Evolutionary conservation across 768 basidiomycete genomes (phyloP).

Genomic region (Pleurotus citrinopileatus): DNA sequence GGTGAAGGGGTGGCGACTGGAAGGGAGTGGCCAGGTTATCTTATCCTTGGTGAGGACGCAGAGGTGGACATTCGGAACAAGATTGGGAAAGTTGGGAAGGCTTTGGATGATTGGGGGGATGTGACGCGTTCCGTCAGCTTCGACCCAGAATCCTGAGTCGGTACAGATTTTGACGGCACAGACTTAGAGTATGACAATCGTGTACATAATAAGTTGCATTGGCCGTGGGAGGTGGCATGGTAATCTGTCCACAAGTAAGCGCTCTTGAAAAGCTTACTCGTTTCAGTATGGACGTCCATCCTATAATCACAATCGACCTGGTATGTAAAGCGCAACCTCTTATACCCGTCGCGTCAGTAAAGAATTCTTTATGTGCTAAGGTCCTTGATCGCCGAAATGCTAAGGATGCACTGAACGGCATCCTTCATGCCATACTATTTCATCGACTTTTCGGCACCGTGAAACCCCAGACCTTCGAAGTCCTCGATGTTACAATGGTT

Average conservation of each 20-base stretch:
- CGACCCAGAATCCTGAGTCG: background rate
- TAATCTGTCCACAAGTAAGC: too few species aligned
- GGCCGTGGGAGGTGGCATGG: too few species aligned
- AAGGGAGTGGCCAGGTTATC: conserved; percentile 17
- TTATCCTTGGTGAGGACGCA: conserved; percentile 26
- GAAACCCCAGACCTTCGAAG: conserved; percentile 73
- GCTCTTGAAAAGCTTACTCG: too few species aligned
- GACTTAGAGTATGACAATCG: background rate
- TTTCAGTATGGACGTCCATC: conserved; percentile 25
- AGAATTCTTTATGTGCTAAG: conserved; percentile 30
- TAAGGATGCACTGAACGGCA: conserved; percentile 70
- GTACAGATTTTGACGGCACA: background rate
- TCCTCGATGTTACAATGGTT: conserved; percentile 85
- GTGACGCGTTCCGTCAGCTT: conserved; percentile 13
- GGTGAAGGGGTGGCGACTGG: conserved; percentile 26
- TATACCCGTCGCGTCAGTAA: background rate
- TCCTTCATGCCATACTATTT: conserved; percentile 82
- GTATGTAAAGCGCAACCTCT: conserved; percentile 25
- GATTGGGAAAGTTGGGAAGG: conserved; percentile 17
- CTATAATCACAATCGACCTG: conserved; percentile 49
- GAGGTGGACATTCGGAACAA: conserved; percentile 22
- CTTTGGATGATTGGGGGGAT: conserved; percentile 27
- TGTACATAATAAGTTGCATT: background rate
- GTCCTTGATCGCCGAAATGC: conserved; percentile 68
- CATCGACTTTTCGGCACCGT: conserved; percentile 81